These are phyloP conservation scores for Paraphoma chrysanthemicola DNA, from an alignment of 2,329 filamentous ascomycete species.

Conservation along the genomic window DNA sequence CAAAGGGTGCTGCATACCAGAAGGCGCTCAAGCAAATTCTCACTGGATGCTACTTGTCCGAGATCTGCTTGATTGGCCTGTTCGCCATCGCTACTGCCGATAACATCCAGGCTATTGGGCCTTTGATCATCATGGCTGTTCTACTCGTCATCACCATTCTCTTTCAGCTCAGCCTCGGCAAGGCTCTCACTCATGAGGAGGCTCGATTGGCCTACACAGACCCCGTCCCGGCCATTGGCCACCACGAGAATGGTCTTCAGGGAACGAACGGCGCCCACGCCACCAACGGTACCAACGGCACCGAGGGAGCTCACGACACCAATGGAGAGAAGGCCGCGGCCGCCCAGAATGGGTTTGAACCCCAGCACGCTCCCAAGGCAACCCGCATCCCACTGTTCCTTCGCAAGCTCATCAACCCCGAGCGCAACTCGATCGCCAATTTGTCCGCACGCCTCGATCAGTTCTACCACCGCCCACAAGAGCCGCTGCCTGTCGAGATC, in stretches of 20 bases:
- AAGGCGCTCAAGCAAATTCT: conserved; percentile 56
- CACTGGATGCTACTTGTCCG: conserved; percentile 56
- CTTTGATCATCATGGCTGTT: conserved; percentile 52
- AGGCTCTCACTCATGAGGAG: conserved; percentile 40
- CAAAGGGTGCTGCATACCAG: conserved; percentile 55
- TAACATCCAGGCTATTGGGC: conserved; percentile 44
- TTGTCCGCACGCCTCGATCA: conserved; percentile 40
- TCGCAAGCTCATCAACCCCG: conserved; percentile 40
- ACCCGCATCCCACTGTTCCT: conserved; percentile 43
- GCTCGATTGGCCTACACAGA: conserved; percentile 39
- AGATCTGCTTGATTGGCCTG: conserved; percentile 57
- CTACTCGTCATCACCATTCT: conserved; percentile 50
- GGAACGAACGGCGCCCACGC: background rate
- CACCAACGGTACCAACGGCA: too few relatives aligned
- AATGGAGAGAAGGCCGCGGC: conserved; percentile 21
- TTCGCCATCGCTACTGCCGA: conserved; percentile 51
- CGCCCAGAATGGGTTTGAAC: conserved; percentile 9
- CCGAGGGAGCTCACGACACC: background rate
- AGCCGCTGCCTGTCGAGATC: conserved; percentile 42
- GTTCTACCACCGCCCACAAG: conserved; percentile 41
- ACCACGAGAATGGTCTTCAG: conserved; percentile 31
- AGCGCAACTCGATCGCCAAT: conserved; percentile 36
- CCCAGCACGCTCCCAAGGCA: conserved; percentile 23
- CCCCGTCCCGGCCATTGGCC: conserved; percentile 21
- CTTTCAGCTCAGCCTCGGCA: conserved; percentile 48